Conservation (phyloP, 2,329 filamentous ascomycete species). For the Sarocladiaceae sp. region DNA sequence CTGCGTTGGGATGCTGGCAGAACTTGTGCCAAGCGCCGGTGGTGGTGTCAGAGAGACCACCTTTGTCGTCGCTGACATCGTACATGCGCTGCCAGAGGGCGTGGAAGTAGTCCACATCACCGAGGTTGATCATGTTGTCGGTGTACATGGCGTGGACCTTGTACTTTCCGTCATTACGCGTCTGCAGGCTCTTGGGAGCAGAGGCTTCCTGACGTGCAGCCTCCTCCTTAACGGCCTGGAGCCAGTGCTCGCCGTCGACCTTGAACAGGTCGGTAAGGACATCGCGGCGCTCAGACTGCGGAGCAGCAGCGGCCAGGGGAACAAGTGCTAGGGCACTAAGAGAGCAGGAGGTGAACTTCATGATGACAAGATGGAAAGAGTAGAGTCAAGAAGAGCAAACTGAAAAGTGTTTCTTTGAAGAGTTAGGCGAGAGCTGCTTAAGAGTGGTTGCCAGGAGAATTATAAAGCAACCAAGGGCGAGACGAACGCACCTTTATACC, state of each 20-base stretch:
- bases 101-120: neutral
- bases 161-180: neutral
- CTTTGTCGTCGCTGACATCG: conserved; percentile 1
- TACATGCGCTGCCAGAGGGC: conserved; percentile 3
- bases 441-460: too few species aligned
- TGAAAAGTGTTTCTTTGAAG: too few species aligned
- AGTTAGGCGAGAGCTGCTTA: too few species aligned
- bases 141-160: conserved; percentile 4
- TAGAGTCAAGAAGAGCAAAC: too few species aligned
- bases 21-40: conserved; percentile 1
- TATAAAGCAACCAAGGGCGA: too few species aligned
- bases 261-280: neutral
- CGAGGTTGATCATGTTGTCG: conserved; percentile 3
- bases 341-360: neutral
- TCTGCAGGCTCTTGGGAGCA: neutral
- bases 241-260: conserved; percentile 1
- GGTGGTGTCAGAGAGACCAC: conserved; percentile 1
- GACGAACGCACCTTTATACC: too few species aligned
- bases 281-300: too few species aligned
- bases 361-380: too few species aligned
- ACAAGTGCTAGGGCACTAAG: neutral
- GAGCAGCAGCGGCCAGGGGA: neutral
- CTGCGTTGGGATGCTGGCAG: neutral
- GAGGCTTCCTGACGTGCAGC: neutral
- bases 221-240: neutral